Evolutionary conservation across 495 filamentous ascomycete genomes (phyloP).

Genomic region (Xylaria acuta): DNA sequence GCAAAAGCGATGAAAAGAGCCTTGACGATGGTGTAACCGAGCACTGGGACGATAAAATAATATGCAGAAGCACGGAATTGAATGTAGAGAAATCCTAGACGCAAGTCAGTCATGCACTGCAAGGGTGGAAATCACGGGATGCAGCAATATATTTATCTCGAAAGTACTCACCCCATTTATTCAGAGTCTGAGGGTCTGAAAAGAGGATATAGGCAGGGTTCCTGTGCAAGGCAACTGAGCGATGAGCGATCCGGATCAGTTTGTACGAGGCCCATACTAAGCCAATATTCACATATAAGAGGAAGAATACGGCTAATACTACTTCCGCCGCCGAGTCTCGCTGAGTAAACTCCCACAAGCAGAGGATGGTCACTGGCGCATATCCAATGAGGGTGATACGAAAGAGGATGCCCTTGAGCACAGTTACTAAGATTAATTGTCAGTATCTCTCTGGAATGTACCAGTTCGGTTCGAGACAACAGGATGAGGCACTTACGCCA

Average conservation of each 20-base stretch:
- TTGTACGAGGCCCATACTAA: constrained; percentile 87
- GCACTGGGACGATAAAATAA: constrained; percentile 88
- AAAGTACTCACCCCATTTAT: constrained; percentile 77
- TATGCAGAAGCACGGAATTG: constrained; percentile 97
- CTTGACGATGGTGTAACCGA: constrained; percentile 83
- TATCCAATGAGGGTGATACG: constrained; percentile 90
- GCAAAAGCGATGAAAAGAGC: constrained; percentile 88
- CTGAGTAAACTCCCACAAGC: constrained; percentile 91
- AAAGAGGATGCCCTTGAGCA: constrained; percentile 91
- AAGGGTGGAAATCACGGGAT: neutral
- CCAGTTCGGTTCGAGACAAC: neutral
- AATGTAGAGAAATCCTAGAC: constrained; percentile 83
- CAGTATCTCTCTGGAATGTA: neutral
- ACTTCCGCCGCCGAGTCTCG: constrained; percentile 87
- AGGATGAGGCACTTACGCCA: constrained; percentile 55
- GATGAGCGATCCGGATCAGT: constrained; percentile 85
- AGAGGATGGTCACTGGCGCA: constrained; percentile 88
- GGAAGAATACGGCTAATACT: constrained; percentile 86
- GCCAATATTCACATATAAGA: constrained; percentile 78
- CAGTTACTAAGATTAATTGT: constrained; percentile 51
- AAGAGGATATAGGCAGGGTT: constrained; percentile 98
- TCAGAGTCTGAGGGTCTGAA: constrained; percentile 87
- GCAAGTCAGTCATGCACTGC: constrained; percentile 8
- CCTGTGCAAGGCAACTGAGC: constrained; percentile 87
- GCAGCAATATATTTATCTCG: neutral